These are phyloP conservation scores for maize (Zea mays) DNA, from an alignment of 176 grass and related monocot species.

Conservation along the genomic window Zm-B73-REFERENCE-NAM-5.0 NC_050099.1:157080501-157081000, in stretches of 20 bases:
- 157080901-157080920: too few species aligned
- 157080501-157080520: too few species aligned
- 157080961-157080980: background rate
- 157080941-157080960: too few species aligned
- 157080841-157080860: too few species aligned
- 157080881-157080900: too few species aligned
- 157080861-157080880: too few species aligned
- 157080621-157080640: background rate
- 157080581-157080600: background rate
- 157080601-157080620: background rate
- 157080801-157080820: too few species aligned
- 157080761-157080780: too few species aligned
- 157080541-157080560: slow-evolving; percentile 12
- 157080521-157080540: background rate
- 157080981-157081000: background rate
- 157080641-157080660: background rate
- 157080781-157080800: too few species aligned
- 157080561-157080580: background rate
- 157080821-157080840: too few species aligned
- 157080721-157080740: slow-evolving; percentile 33
- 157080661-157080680: background rate
- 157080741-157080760: slow-evolving; percentile 9
- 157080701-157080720: slow-evolving; percentile 4
- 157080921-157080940: background rate
- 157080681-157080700: slow-evolving; percentile 20